Conservation (phyloP, 805 yeast species). For the Metschnikowia cubensis region DNA sequence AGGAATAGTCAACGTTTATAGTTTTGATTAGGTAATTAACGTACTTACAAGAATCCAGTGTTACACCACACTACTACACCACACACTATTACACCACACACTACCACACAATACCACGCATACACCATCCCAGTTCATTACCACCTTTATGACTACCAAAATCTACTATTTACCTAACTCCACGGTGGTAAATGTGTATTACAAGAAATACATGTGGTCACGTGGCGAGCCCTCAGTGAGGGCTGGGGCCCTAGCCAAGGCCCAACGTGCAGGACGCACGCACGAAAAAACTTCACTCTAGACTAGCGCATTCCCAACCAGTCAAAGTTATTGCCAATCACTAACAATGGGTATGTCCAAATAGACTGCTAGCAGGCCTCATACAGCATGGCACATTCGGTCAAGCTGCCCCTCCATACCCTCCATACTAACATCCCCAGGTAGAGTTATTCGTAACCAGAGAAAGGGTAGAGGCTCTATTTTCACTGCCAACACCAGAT, state of each 20-base stretch:
- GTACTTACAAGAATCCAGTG: too few relatives aligned
- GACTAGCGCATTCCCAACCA: constrained; percentile 7
- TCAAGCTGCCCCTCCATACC: not conserved
- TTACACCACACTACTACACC: too few relatives aligned
- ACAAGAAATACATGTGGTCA: not conserved
- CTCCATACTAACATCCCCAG: constrained; percentile 31
- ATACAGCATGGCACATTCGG: too few relatives aligned
- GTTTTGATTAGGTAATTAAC: too few relatives aligned
- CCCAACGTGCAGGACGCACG: constrained; percentile 14
- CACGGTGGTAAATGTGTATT: too few relatives aligned
- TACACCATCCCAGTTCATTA: too few relatives aligned
- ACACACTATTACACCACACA: too few relatives aligned
- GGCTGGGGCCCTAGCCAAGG: constrained; percentile 13
- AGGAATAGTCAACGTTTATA: too few relatives aligned
- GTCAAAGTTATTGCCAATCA: constrained; percentile 15
- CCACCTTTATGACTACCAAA: not conserved
- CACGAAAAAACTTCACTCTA: constrained; percentile 13
- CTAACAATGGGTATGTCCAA: constrained; percentile 18
- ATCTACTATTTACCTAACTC: not conserved
- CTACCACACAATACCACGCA: too few relatives aligned
- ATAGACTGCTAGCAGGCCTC: not conserved
- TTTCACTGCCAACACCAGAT: constrained; percentile 99
- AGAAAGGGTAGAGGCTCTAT: constrained; percentile 99
- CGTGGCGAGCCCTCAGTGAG: constrained; percentile 10
- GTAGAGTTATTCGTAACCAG: constrained; percentile 99